A percentile compares a stretch with the other conserved stretches of the same genome.
Evolutionary conservation across 345 rosid genomes (phyloP).

Genomic region (Salix purpurea): DNA sequence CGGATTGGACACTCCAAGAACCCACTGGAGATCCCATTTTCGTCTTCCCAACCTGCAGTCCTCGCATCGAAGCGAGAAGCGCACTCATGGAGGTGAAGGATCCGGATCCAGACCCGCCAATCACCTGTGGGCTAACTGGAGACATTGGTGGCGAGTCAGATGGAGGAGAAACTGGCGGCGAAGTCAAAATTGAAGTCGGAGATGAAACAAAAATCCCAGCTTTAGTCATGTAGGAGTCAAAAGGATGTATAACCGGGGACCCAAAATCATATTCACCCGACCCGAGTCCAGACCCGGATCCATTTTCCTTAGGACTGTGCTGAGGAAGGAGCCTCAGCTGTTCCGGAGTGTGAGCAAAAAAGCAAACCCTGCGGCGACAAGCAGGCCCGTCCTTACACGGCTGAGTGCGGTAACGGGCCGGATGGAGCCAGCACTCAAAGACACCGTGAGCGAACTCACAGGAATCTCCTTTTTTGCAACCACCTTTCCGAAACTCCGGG

Average conservation of each 20-base stretch:
- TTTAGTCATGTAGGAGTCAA: conserved; percentile 8
- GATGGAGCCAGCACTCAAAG: conserved; percentile 91
- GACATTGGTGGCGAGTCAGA: conserved; percentile 57
- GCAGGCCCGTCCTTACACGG: conserved; percentile 74
- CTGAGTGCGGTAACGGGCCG: conserved; percentile 73
- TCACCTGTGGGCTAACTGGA: conserved; percentile 25
- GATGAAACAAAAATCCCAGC: conserved; percentile 28
- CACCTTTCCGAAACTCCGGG: conserved; percentile 61
- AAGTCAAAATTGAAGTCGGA: conserved; percentile 42
- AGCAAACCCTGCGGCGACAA: conserved; percentile 68
- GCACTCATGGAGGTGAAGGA: conserved; percentile 24
- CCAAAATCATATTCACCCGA: conserved; percentile 9
- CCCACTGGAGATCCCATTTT: conserved; percentile 20
- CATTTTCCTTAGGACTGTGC: conserved; percentile 1
- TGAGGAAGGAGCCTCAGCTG: conserved; percentile 50
- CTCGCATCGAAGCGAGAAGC: conserved; percentile 41
- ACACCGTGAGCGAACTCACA: conserved; percentile 72
- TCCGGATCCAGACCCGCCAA: conserved; percentile 8
- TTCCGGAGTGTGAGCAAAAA: conserved; percentile 81
- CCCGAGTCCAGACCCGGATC: background rate
- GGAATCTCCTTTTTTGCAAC: conserved; percentile 49
- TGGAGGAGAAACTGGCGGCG: conserved; percentile 45
- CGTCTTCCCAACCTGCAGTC: conserved; percentile 31
- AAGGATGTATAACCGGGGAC: background rate
- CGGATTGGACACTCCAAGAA: conserved; percentile 36